Evolutionary conservation across 225 moss, liverwort and hornwort species (phyloP).

Genomic region (Lunularia cruciata): DNA sequence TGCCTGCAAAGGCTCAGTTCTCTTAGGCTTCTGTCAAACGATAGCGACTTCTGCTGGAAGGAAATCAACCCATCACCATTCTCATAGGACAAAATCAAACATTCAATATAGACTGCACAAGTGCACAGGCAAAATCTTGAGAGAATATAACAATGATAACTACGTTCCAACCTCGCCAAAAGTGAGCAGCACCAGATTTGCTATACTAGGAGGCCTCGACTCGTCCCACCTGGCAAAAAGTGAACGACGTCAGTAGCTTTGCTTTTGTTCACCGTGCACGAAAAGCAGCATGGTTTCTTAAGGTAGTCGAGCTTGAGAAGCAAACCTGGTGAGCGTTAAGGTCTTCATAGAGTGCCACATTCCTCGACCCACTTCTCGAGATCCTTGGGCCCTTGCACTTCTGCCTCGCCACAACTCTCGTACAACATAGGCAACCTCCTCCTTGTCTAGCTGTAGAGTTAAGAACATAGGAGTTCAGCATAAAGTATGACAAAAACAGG

Average conservation of each 20-base stretch:
- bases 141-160: neutral
- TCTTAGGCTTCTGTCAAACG: neutral
- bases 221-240: conserved; percentile 74
- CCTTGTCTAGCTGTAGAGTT: conserved; percentile 79
- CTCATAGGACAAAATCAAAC: no score
- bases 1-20: conserved; percentile 48
- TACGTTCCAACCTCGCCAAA: conserved; percentile 72
- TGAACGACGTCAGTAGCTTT: neutral
- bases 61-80: no score
- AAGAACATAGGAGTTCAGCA: neutral
- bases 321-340: conserved; percentile 87
- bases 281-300: no score
- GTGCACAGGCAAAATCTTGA: no score
- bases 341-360: conserved; percentile 98
- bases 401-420: conserved; percentile 98
- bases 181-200: conserved; percentile 81
- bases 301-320: neutral
- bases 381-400: conserved; percentile 84
- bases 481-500: neutral
- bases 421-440: conserved; percentile 84
- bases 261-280: neutral
- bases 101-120: no score
- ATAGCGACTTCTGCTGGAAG: no score
- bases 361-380: conserved; percentile 80
- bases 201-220: conserved; percentile 64